phyloP scores from a whole-genome alignment of 768 basidiomycete species.

The Lanmaoa rubissima region DNA sequence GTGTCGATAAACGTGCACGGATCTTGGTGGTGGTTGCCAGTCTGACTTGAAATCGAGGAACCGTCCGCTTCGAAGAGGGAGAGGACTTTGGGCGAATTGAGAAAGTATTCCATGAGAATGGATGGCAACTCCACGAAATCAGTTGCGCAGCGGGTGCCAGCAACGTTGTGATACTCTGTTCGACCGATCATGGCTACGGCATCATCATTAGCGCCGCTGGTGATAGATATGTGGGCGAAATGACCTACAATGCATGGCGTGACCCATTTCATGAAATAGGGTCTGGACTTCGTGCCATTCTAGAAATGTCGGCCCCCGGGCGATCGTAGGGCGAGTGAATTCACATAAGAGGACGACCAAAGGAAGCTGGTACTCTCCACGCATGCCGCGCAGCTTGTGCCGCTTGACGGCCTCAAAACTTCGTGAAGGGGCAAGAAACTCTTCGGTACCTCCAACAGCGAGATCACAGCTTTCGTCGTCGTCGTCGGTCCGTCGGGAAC shows the following conservation, averaged over 20 bases:
- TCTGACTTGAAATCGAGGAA: conserved; percentile 43
- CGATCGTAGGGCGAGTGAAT: conserved; percentile 62
- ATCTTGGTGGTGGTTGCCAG: conserved; percentile 68
- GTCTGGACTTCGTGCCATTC: conserved; percentile 95
- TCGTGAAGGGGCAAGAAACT: conserved; percentile 46
- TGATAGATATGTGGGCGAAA: background rate
- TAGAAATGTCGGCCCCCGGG: conserved; percentile 68
- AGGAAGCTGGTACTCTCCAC: conserved; percentile 82
- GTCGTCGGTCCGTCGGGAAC: conserved; percentile 88
- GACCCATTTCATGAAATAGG: conserved; percentile 98
- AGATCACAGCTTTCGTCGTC: conserved; percentile 79
- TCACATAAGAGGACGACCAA: conserved; percentile 90
- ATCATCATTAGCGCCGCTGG: conserved; percentile 3
- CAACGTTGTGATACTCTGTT: conserved; percentile 96
- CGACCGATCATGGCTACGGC: conserved; percentile 91
- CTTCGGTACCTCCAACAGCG: conserved; percentile 36
- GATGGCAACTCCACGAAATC: conserved; percentile 98
- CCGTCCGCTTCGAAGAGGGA: conserved; percentile 68
- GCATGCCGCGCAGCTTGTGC: conserved; percentile 55
- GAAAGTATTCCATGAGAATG: conserved; percentile 98
- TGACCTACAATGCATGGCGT: conserved; percentile 97
- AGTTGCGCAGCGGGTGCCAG: conserved; percentile 95
- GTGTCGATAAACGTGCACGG: conserved; percentile 85
- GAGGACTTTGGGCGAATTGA: conserved; percentile 79
- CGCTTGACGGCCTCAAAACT: conserved; percentile 66